Base-by-base conservation (phyloP, 164 flowering plant genomes). In the Kingdonia uniflora region DNA sequence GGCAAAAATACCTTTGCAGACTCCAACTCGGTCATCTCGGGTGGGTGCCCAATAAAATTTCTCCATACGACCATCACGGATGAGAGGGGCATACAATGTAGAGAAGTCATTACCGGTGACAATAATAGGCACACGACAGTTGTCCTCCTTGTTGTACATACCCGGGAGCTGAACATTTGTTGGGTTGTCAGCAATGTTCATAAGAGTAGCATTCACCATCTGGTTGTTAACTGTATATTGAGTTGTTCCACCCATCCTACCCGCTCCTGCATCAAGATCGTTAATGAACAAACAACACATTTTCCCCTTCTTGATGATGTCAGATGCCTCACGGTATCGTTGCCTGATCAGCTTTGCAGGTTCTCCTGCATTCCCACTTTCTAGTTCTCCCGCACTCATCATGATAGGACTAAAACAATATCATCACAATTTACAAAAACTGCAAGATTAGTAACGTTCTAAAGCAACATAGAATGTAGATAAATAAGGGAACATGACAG, bases 101-200 rank as follows among this genome's bases (percentile, higher is more conserved):
- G 79, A 74, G 73, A 71, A 74, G 56, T 74, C 75, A 10, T 74
- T 74, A 11, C 79, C 79, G 0, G 79, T 71, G 57, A 71, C 75
- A 13, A 74, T 68, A 68, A 74, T 66, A 39, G 75, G 73, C 1
- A 69, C 79, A 0, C 75, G 67, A 25, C 71, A 53, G 14, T 74
- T 74, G 14, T 68, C 79, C 57, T 74, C 71, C 63, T 74, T 74
- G 67, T 68, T 71, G 74, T 74, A 74, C 74, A 74, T 71, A 14
- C 79, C 75, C 10, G 79, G 79, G n/a, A 74, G 65, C 57, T 74
- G 79, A 19, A 74, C 79, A 33, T 54, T 68, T 21, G 79, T 74
- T 3, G 79, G 79, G 67, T 71, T 75, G 44, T 75, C 79, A 26
- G 79, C 79, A 21, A 75, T 75, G 70, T 75, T 75, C 79, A 75